Evolutionary conservation across 345 rosid species (phyloP), one percentile per base, ranked within the genome.

Genomic region (Gossypium stocksii): DNA sequence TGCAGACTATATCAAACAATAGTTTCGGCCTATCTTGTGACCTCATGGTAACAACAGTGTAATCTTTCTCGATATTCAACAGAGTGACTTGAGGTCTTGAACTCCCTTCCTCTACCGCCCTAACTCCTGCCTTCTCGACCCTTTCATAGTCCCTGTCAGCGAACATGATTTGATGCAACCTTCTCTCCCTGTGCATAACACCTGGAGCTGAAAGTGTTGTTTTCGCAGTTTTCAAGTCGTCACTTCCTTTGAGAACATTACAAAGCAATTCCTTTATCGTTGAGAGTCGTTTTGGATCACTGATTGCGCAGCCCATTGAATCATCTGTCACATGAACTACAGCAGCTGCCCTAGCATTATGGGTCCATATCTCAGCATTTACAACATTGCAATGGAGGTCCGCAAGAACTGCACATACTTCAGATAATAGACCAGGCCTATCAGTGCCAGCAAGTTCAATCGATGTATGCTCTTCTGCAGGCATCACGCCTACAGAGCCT

Each of bases 341-440:
- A 11, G 98, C 97, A 2, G 98, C 98, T 62, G 98, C 97, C 84
- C 97, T 87, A 17, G 85, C 80, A 79, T 94, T 94, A 85, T 94
- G 98, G 52, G 98, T 92, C 98, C 98, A 94, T 77, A 94, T 88
- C 83, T 91, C 98, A 56, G 97, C 97, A 72, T 84, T 87, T 15
- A 85, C 93, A 68, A 93, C 98, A 68, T 87, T 93, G 81, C 97
- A 93, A 56, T 79, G 82, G 73, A 89, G 94, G 82, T 88, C 94
- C 0, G 97, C 76, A 59, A 94, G 97, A 79, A 94, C 93, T 19
- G 98, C 97, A 81, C 91, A 89, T 51, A 94, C 93, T 83, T 94
- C 98, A 17, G 97, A 94, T 34, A 94, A 74, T 46, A 94, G 79
- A 74, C 98, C 98, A 7, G 97, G 98, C 80, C 97, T 88, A 79